Evolutionary conservation across 2,329 filamentous ascomycete species (phyloP).

Genomic region (Stromatinia cepivora): DNA sequence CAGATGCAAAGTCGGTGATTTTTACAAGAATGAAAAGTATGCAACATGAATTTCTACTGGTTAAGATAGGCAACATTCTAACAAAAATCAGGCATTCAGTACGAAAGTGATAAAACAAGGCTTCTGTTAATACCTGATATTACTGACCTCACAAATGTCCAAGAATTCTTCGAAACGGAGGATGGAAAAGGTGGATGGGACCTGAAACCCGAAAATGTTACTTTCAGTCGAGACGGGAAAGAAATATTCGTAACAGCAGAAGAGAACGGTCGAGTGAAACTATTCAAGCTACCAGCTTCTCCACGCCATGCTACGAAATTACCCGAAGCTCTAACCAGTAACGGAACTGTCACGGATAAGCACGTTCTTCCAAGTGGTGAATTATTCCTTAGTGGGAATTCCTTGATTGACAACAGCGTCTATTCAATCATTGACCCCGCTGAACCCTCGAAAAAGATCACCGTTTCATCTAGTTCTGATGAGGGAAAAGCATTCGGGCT

Average conservation of each 20-base stretch:
- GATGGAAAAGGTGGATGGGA: slow-evolving; percentile 67
- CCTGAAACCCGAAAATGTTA: slow-evolving; percentile 54
- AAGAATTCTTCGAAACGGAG: slow-evolving; percentile 61
- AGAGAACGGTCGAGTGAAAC: slow-evolving; percentile 59
- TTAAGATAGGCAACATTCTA: neutral
- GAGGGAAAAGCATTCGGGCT: slow-evolving; percentile 67
- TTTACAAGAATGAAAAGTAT: slow-evolving; percentile 74
- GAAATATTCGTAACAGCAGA: slow-evolving; percentile 74
- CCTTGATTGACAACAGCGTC: slow-evolving; percentile 69
- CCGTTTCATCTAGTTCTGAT: slow-evolving; percentile 64
- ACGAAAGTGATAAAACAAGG: slow-evolving; percentile 77
- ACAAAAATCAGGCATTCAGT: slow-evolving; percentile 51
- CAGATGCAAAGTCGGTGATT: slow-evolving; percentile 66
- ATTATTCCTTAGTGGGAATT: slow-evolving; percentile 67
- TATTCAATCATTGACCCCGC: slow-evolving; percentile 54
- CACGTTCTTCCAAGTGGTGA: slow-evolving; percentile 51
- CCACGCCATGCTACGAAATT: slow-evolving; percentile 50
- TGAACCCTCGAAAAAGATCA: slow-evolving; percentile 46
- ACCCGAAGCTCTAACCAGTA: slow-evolving; percentile 52
- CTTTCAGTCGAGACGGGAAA: slow-evolving; percentile 59
- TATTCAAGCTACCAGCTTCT: slow-evolving; percentile 62
- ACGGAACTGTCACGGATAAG: slow-evolving; percentile 57
- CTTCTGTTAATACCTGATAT: slow-evolving; percentile 66
- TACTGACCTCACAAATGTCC: slow-evolving; percentile 54
- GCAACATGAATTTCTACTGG: neutral